phyloP scores from a whole-genome alignment of 768 basidiomycete species.

The Aureoboletus auriporus region DNA sequence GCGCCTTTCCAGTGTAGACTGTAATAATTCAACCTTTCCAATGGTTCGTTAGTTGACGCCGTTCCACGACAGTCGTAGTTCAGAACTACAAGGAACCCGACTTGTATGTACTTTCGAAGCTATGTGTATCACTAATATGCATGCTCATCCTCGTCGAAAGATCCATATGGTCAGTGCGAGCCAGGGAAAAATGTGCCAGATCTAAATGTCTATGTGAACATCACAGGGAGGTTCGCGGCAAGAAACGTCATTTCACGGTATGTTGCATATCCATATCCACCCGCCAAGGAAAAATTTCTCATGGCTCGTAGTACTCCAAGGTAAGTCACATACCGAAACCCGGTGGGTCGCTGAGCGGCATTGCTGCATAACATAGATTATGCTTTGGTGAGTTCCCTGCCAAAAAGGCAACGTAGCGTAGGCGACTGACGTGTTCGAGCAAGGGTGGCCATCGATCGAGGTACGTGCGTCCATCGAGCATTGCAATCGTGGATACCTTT shows the following conservation, averaged over 20 bases:
- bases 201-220: constrained; percentile 21
- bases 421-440: background rate
- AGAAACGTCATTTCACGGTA: constrained; percentile 81
- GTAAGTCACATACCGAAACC: constrained; percentile 31
- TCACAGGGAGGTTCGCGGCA: constrained; percentile 84
- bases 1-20: constrained; percentile 54
- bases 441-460: constrained; percentile 95
- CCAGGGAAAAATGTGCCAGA: constrained; percentile 19
- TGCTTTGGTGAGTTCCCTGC: constrained; percentile 68
- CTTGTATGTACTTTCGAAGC: constrained; percentile 47
- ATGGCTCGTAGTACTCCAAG: constrained; percentile 65
- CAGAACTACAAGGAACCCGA: constrained; percentile 71
- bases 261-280: constrained; percentile 19
- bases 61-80: constrained; percentile 55
- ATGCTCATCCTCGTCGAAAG: constrained; percentile 31
- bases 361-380: constrained; percentile 48
- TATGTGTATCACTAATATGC: background rate
- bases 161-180: constrained; percentile 71
- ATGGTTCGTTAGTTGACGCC: background rate
- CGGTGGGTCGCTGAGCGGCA: constrained; percentile 5
- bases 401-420: background rate
- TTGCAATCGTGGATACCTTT: background rate
- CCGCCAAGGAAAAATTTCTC: background rate
- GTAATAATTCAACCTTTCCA: constrained; percentile 35
- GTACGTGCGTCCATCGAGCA: constrained; percentile 28